Conservation (phyloP, 352 stramenopile species). For the Pythium phragmiticola region DNA sequence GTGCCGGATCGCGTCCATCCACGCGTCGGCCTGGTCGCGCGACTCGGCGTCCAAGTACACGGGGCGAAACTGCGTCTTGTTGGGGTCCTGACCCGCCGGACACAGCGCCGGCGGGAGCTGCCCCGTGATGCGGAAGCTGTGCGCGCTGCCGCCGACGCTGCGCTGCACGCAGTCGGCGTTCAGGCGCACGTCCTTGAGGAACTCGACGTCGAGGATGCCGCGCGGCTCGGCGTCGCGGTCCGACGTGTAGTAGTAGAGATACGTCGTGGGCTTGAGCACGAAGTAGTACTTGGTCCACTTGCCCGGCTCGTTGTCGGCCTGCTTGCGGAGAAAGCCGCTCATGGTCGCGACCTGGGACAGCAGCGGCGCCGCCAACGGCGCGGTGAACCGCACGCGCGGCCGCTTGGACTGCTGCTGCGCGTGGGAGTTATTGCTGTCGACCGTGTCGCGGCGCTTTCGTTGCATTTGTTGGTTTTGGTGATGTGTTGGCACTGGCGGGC, state of each 20-base stretch:
- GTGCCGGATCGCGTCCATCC: constrained; percentile 68
- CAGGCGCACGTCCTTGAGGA: constrained; percentile 67
- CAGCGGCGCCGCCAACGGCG: constrained; percentile 40
- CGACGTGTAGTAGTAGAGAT: constrained; percentile 83
- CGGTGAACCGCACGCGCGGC: constrained; percentile 54
- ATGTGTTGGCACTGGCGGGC: not conserved
- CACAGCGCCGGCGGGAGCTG: constrained; percentile 41
- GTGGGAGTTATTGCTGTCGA: not conserved
- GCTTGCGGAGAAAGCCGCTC: constrained; percentile 66
- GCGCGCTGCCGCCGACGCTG: constrained; percentile 54
- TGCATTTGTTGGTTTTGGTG: not conserved
- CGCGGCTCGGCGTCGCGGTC: constrained; percentile 32
- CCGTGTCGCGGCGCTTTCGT: constrained; percentile 2
- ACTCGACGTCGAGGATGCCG: constrained; percentile 80
- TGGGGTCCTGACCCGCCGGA: constrained; percentile 15
- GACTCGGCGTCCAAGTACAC: constrained; percentile 67
- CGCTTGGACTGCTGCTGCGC: not conserved
- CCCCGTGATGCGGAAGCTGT: constrained; percentile 72
- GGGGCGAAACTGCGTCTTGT: constrained; percentile 49
- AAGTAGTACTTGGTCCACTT: constrained; percentile 85
- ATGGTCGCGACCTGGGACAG: constrained; percentile 52
- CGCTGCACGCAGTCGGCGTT: constrained; percentile 77
- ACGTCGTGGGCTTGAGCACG: constrained; percentile 67
- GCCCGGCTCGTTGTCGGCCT: constrained; percentile 77
- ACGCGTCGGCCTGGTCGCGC: constrained; percentile 46